Conservation (phyloP, 2,329 filamentous ascomycete genomes). For the Talaromyces sp. region DNA sequence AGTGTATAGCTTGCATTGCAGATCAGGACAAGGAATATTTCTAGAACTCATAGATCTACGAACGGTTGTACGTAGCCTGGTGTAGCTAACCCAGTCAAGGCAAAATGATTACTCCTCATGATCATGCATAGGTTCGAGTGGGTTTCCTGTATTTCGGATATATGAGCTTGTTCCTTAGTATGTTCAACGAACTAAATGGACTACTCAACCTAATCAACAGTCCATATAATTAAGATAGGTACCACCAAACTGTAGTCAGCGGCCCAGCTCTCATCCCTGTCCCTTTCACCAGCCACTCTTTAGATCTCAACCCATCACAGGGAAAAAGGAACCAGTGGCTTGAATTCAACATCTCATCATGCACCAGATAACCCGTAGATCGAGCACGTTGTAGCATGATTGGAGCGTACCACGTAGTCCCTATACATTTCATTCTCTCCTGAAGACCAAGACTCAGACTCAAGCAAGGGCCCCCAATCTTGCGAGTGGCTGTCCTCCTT, state of each 20-base stretch:
- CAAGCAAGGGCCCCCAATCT: neutral
- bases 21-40: conserved; percentile 2
- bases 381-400: neutral
- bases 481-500: neutral
- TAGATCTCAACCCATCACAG: neutral
- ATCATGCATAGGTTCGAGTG: too few relatives aligned
- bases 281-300: neutral
- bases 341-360: neutral
- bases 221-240: neutral
- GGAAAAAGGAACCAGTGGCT: neutral
- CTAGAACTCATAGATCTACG: neutral
- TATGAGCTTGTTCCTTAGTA: too few relatives aligned
- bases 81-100: neutral
- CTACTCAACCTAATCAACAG: too few relatives aligned
- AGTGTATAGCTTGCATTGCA: neutral
- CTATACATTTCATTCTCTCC: neutral
- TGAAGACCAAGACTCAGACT: neutral
- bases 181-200: too few relatives aligned
- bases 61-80: neutral
- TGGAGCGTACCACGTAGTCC: neutral
- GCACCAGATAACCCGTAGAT: neutral
- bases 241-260: neutral
- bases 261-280: neutral
- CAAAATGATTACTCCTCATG: neutral
- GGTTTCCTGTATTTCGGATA: neutral